Evolutionary conservation across 1,139 yeast genomes (phyloP).

Genomic region (Geotrichum macrosporum): DNA sequence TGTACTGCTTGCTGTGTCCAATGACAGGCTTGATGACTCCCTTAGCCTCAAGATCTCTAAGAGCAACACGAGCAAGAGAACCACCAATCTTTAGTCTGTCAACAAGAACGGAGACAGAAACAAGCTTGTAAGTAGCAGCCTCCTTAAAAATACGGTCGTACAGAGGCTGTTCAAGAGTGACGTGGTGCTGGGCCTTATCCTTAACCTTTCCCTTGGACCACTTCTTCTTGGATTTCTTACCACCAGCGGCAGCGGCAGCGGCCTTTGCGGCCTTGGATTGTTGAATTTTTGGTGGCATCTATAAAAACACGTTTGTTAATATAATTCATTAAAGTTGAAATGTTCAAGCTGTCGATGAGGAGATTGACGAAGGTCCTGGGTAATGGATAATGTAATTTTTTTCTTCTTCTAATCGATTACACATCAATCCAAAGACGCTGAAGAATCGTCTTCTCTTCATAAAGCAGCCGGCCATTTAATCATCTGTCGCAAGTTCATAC

Average conservation of each 20-base stretch:
- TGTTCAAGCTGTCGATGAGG: no score
- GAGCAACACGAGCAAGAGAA: conserved; percentile 97
- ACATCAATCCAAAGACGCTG: no score
- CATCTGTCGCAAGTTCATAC: no score
- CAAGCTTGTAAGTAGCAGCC: conserved; percentile 98
- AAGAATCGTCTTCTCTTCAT: no score
- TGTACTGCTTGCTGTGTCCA: conserved; percentile 94
- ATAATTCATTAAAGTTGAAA: conserved; percentile 11
- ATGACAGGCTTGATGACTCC: conserved; percentile 94
- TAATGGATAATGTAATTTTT: no score
- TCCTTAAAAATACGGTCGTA: conserved; percentile 99
- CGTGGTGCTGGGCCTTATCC: conserved; percentile 99
- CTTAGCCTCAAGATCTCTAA: conserved; percentile 89
- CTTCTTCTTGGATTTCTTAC: conserved; percentile 99
- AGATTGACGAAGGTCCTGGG: no score
- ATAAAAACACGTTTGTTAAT: conserved; percentile 23
- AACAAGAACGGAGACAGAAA: conserved; percentile 95
- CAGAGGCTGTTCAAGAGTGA: conserved; percentile 95
- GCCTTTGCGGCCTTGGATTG: conserved; percentile 99
- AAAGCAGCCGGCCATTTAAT: no score
- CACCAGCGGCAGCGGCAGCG: conserved; percentile 99
- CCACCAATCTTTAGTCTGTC: conserved; percentile 99
- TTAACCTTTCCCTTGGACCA: conserved; percentile 99
- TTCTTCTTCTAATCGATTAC: no score
- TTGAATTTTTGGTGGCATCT: conserved; percentile 99